Evolutionary conservation across 495 filamentous ascomycete species (phyloP), one percentile per base, ranked within the genome.

Genomic region (Lentithecium fluviatile): DNA sequence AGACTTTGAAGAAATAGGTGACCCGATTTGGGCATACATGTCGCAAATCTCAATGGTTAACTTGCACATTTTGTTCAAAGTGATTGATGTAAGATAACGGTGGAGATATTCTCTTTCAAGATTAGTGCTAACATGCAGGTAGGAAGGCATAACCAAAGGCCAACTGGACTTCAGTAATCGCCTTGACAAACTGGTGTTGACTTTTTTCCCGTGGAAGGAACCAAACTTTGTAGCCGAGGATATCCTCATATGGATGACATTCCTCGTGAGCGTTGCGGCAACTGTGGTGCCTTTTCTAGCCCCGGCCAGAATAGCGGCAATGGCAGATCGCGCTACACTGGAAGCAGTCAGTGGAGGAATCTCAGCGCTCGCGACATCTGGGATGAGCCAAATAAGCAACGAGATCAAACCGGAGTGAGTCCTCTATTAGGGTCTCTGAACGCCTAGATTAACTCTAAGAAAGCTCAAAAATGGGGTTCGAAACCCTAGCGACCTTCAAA

Each of bases 141-240:
- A 54, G 51, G 34, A 25, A 12, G 51, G 51, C 34, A 54, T 54
- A 17, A 37, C 56, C 20, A 59, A 59, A n/a, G 56, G 56, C 36
- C 56, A 59, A 29, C 42, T 23, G 12, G 56, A 59, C 56, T 59
- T 36, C 17, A 40, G 6, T 17, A 34, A 51, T 26, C 56, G 50
- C 13, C 15, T 37, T 1, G 45, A 52, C 7, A 17, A 52, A 17
- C 17, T 59, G 8, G 45, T 32, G 3, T 32, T 59, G 17, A 20
- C 23, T 6, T 59, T 59, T 32, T 59, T 59, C 46, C 56, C 56
- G 1, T 59, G 56, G 56, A 59, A 52, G 6, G 26, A 37, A 21
- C 56, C 56, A 11, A 13, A 59, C 13, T 59, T 59, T 13, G 13
- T n/a, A 19, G 20, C 51, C 20, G 56, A 46, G 7, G 56, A 59